Evolutionary conservation across 2,329 filamentous ascomycete genomes (phyloP).

Genomic region (Microdochium paspali): DNA sequence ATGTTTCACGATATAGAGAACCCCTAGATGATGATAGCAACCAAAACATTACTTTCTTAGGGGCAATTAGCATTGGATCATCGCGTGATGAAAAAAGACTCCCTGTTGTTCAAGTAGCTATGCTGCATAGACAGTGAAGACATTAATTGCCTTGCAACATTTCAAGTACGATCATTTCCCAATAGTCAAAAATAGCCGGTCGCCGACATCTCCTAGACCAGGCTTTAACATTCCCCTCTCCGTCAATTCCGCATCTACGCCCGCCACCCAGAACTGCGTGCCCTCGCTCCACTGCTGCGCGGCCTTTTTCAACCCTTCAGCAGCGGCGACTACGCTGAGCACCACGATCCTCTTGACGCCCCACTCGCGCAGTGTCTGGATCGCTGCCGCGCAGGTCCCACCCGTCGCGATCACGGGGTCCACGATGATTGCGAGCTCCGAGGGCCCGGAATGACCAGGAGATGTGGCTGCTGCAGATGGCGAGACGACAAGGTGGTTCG

Average conservation of each 20-base stretch:
- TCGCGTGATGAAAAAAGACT: too few relatives aligned
- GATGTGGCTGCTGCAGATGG: constrained; percentile 24
- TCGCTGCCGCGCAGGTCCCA: constrained; percentile 79
- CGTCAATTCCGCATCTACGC: constrained; percentile 65
- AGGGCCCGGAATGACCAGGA: constrained; percentile 16
- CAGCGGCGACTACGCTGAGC: constrained; percentile 64
- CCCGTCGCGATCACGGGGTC: constrained; percentile 94
- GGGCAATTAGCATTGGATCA: too few relatives aligned
- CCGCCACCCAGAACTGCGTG: constrained; percentile 74
- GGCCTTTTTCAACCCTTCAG: constrained; percentile 59
- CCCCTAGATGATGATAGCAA: too few relatives aligned
- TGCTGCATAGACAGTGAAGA: too few relatives aligned
- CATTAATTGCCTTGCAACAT: background rate
- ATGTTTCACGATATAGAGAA: too few relatives aligned
- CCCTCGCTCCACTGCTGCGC: constrained; percentile 70
- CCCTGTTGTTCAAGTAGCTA: too few relatives aligned
- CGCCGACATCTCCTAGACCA: constrained; percentile 82
- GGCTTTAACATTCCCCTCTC: constrained; percentile 80
- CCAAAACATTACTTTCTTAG: too few relatives aligned
- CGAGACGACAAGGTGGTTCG: constrained; percentile 49
- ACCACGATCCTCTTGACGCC: constrained; percentile 76
- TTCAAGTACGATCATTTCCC: constrained; percentile 51
- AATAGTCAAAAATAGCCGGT: constrained; percentile 79
- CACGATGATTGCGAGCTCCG: constrained; percentile 67
- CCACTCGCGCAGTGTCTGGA: constrained; percentile 85